Evolutionary conservation across 2,329 filamentous ascomycete species (phyloP).

Genomic region (Stagonosporopsis vannaccii): DNA sequence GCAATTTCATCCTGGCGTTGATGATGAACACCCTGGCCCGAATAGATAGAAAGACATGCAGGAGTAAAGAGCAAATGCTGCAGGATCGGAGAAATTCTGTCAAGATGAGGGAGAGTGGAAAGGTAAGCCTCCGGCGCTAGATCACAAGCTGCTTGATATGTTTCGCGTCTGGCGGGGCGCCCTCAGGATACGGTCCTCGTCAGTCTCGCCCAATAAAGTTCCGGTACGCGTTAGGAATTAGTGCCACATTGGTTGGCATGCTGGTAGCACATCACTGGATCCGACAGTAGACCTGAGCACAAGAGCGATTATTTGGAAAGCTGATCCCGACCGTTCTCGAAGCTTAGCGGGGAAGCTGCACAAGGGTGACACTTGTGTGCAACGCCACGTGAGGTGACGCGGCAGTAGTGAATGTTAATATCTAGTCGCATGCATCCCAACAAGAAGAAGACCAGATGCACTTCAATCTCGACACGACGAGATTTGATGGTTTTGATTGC

Average conservation of each 20-base stretch:
- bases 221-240: conserved; percentile 7
- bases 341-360: conserved; percentile 4
- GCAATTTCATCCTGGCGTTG: conserved; percentile 34
- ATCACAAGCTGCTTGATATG: conserved; percentile 11
- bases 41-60: conserved; percentile 13
- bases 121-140: conserved; percentile 17
- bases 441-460: no score
- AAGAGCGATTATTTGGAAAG: conserved; percentile 1
- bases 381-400: conserved; percentile 11
- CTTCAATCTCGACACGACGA: neutral
- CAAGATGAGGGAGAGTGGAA: conserved; percentile 5
- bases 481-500: neutral
- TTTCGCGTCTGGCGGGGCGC: conserved; percentile 17
- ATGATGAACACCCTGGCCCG: conserved; percentile 11
- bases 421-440: neutral
- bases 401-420: conserved; percentile 7
- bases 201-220: conserved; percentile 11
- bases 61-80: conserved; percentile 8
- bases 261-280: conserved; percentile 16
- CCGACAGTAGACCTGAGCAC: conserved; percentile 5
- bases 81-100: conserved; percentile 1
- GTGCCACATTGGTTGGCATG: conserved; percentile 17
- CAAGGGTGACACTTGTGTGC: neutral
- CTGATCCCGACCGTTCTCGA: neutral
- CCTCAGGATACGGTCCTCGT: conserved; percentile 1